Conservation (phyloP, 352 stramenopile species). For the Globisporangium acanthophoron region DNA sequence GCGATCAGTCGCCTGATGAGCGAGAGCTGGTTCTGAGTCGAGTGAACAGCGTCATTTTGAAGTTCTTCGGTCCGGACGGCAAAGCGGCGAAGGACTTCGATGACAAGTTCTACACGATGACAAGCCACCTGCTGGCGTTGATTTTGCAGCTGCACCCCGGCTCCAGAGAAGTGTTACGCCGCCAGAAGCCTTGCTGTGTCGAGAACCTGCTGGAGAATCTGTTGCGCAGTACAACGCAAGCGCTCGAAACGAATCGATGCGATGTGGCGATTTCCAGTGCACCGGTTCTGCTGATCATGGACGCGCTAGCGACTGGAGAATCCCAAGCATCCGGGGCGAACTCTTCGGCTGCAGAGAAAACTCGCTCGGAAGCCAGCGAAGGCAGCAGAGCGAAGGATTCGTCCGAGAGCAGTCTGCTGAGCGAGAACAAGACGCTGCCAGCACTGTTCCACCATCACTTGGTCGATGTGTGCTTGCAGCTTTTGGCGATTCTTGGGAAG, state of each 20-base stretch:
- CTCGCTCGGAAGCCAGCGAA: constrained; percentile 11
- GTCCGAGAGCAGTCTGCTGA: constrained; percentile 8
- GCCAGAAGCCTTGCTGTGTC: constrained; percentile 40
- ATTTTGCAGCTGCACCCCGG: constrained; percentile 55
- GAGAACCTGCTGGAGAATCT: constrained; percentile 43
- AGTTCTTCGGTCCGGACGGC: constrained; percentile 27
- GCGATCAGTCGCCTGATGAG: constrained; percentile 50
- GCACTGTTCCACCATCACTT: constrained; percentile 30
- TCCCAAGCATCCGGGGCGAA: neutral
- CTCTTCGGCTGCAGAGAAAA: neutral
- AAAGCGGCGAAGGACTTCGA: constrained; percentile 10
- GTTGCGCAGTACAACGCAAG: constrained; percentile 6
- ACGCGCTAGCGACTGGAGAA: constrained; percentile 31
- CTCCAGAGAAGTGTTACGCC: constrained; percentile 29
- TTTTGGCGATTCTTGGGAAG: constrained; percentile 10
- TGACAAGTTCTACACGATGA: constrained; percentile 34
- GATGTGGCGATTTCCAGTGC: constrained; percentile 34
- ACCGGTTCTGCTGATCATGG: constrained; percentile 58
- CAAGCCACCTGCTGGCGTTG: constrained; percentile 65
- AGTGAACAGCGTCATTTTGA: constrained; percentile 42
- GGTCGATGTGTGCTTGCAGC: constrained; percentile 30
- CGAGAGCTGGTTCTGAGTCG: constrained; percentile 42
- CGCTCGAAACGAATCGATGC: neutral
- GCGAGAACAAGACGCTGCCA: constrained; percentile 13
- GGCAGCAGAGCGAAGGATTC: constrained; percentile 4